Conservation (phyloP, 2,329 filamentous ascomycete species). For the Neoascochyta sp. region DNA sequence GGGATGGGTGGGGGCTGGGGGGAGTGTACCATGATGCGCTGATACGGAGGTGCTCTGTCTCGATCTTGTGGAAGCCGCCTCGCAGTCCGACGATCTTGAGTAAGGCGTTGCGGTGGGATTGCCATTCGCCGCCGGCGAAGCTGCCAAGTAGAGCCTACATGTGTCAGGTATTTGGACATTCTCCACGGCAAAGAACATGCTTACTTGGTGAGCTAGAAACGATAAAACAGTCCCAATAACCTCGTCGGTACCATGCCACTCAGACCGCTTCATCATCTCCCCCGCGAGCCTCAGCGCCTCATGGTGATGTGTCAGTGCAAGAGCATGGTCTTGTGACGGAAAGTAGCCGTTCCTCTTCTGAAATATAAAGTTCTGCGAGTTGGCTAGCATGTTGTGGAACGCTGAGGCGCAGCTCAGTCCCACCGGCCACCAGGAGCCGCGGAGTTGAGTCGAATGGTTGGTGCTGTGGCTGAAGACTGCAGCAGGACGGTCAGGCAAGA, state of each 20-base stretch:
- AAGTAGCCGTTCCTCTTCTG: slow-evolving; percentile 18
- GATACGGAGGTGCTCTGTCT: slow-evolving; percentile 22
- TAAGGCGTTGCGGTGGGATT: slow-evolving; percentile 22
- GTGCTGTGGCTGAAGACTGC: slow-evolving; percentile 24
- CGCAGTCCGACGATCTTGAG: slow-evolving; percentile 20
- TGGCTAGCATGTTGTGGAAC: slow-evolving; percentile 26
- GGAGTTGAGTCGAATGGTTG: slow-evolving; percentile 18
- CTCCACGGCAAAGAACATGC: neutral
- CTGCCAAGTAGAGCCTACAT: slow-evolving; percentile 15
- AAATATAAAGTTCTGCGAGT: slow-evolving; percentile 25
- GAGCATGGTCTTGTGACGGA: slow-evolving; percentile 16
- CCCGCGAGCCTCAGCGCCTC: slow-evolving; percentile 17
- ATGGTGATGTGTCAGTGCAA: slow-evolving; percentile 21
- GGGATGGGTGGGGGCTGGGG: no score
- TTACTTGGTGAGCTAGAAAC: slow-evolving; percentile 30
- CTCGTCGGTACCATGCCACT: slow-evolving; percentile 20
- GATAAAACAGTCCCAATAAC: slow-evolving; percentile 17
- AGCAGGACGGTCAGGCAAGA: slow-evolving; percentile 13
- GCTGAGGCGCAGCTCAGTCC: slow-evolving; percentile 18
- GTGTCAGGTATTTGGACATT: slow-evolving; percentile 2
- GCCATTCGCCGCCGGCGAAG: slow-evolving; percentile 19
- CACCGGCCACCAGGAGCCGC: slow-evolving; percentile 27
- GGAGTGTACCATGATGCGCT: slow-evolving; percentile 26
- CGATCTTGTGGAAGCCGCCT: slow-evolving; percentile 22
- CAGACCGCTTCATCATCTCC: slow-evolving; percentile 19